A percentile compares a stretch with the other conserved stretches of the same genome.
Conservation (phyloP, 345 rosid species). For the Linum usitatissimum region DNA sequence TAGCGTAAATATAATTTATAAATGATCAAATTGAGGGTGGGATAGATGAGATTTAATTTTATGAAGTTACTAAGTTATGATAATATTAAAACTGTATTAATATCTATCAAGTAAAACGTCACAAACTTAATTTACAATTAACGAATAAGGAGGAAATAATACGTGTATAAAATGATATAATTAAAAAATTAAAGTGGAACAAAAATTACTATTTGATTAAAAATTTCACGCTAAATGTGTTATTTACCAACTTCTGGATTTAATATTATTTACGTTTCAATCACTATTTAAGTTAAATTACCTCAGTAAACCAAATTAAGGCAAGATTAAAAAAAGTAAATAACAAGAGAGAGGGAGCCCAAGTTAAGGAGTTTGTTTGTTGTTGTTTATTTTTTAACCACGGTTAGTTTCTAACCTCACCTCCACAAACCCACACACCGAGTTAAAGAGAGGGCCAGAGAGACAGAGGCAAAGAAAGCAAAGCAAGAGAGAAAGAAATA, state of each 20-base stretch:
- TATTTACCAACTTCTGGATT: background rate
- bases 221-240: background rate
- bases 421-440: constrained; percentile 1
- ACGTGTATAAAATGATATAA: too few relatives aligned
- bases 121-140: background rate
- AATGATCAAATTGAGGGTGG: too few relatives aligned
- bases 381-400: constrained; percentile 15
- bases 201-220: too few relatives aligned
- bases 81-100: too few relatives aligned
- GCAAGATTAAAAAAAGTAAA: background rate
- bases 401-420: constrained; percentile 23
- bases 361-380: constrained; percentile 1
- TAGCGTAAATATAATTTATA: too few relatives aligned
- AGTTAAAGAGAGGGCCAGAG: constrained; percentile 14
- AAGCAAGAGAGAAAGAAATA: background rate
- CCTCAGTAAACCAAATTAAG: background rate
- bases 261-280: too few relatives aligned
- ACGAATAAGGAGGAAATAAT: too few relatives aligned
- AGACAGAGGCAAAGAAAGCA: background rate
- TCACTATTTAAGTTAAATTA: constrained; percentile 5
- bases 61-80: too few relatives aligned
- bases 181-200: too few relatives aligned
- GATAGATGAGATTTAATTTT: background rate
- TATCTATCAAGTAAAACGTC: too few relatives aligned
- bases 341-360: background rate